phyloP scores from a whole-genome alignment of 2,329 filamentous ascomycete genomes.

The Stemphylium beticola region DNA sequence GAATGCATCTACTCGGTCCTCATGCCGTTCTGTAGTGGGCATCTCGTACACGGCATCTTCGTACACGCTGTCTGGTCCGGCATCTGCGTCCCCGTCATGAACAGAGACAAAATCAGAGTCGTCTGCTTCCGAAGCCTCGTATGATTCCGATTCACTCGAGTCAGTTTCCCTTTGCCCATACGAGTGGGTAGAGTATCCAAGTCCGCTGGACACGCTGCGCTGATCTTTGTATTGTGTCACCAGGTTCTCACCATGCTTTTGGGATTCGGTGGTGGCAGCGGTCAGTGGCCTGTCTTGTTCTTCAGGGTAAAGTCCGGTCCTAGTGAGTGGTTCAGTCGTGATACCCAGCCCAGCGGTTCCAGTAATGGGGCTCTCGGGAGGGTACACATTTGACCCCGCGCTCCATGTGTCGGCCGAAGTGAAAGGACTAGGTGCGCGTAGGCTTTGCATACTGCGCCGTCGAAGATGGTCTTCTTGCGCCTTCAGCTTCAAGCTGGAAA shows the following conservation, averaged over 20 bases:
- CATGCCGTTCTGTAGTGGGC: slow-evolving; percentile 67
- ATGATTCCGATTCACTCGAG: slow-evolving; percentile 26
- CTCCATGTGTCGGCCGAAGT: slow-evolving; percentile 72
- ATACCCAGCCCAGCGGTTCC: slow-evolving; percentile 40
- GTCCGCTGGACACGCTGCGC: neutral
- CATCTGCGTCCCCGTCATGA: slow-evolving; percentile 35
- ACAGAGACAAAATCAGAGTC: slow-evolving; percentile 51
- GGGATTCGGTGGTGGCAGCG: slow-evolving; percentile 23
- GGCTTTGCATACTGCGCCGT: slow-evolving; percentile 75
- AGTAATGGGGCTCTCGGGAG: slow-evolving; percentile 29
- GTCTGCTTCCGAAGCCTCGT: slow-evolving; percentile 36
- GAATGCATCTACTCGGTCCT: slow-evolving; percentile 93
- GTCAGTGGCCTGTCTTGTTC: slow-evolving; percentile 11
- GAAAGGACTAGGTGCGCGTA: slow-evolving; percentile 79
- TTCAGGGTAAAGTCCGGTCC: slow-evolving; percentile 30
- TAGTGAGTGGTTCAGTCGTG: slow-evolving; percentile 33
- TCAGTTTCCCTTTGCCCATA: slow-evolving; percentile 35
- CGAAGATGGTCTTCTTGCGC: slow-evolving; percentile 80
- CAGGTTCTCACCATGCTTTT: slow-evolving; percentile 26
- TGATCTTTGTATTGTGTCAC: slow-evolving; percentile 11
- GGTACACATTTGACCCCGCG: slow-evolving; percentile 45
- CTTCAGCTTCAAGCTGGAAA: slow-evolving; percentile 78
- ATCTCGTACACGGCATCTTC: slow-evolving; percentile 53
- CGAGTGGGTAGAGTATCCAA: slow-evolving; percentile 7
- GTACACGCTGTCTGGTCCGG: slow-evolving; percentile 48